Conservation (phyloP, 2,329 filamentous ascomycete species). For the Bipolaris victoriae region DNA sequence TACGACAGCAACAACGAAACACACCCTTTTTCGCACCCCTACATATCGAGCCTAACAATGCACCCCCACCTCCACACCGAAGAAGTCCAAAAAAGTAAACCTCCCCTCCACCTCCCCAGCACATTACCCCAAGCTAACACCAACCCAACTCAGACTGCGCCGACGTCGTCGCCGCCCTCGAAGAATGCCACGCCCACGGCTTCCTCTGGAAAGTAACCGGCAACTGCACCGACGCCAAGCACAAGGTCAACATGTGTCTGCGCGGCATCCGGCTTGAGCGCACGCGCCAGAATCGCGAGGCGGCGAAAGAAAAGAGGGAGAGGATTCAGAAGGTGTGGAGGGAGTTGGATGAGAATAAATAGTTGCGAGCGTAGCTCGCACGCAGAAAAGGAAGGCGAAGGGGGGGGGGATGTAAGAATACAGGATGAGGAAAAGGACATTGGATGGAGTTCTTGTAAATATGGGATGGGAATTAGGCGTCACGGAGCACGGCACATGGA, state of each 20-base stretch:
- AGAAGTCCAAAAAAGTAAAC: conserved; percentile 76
- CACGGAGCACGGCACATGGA: not conserved
- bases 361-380: not conserved
- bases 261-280: conserved; percentile 79
- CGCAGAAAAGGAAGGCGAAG: not conserved
- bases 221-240: conserved; percentile 87
- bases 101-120: not conserved
- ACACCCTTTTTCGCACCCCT: too few species aligned
- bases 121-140: conserved; percentile 8
- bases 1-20: too few species aligned
- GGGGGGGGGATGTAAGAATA: not conserved
- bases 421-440: not conserved
- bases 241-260: conserved; percentile 82
- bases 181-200: conserved; percentile 91
- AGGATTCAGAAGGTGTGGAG: conserved; percentile 79
- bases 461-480: too few species aligned
- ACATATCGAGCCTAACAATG: conserved; percentile 63
- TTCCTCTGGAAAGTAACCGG: conserved; percentile 92
- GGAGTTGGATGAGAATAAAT: conserved; percentile 74
- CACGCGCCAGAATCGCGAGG: conserved; percentile 76
- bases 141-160: conserved; percentile 74
- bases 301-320: conserved; percentile 70
- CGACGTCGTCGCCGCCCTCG: conserved; percentile 89
- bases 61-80: conserved; percentile 97
- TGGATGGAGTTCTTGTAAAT: too few species aligned